Percentiles rank a stretch among this genome's conserved stretches.
These are phyloP conservation scores for Cryptosporidium ubiquitum DNA, from an alignment of 169 alveolate species.

Conservation along the genomic window DNA sequence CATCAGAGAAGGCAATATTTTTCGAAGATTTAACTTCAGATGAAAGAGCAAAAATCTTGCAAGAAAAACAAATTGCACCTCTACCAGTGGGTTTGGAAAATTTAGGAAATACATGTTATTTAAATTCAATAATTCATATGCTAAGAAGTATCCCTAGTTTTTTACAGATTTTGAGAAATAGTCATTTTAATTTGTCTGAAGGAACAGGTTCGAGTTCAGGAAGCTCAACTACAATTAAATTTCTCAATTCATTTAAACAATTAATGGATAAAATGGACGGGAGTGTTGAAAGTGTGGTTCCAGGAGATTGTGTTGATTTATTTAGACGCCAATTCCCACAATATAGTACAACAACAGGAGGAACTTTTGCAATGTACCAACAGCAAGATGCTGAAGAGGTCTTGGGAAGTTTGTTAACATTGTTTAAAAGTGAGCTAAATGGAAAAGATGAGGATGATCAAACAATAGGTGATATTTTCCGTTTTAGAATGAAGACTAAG, in stretches of 20 bases:
- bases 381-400: constrained; percentile 82
- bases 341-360: constrained; percentile 59
- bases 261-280: constrained; percentile 81
- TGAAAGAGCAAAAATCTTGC: constrained; percentile 88
- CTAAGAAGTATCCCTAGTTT: constrained; percentile 76
- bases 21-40: constrained; percentile 93
- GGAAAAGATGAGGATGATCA: constrained; percentile 56
- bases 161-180: constrained; percentile 29
- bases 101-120: constrained; percentile 95
- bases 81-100: constrained; percentile 92
- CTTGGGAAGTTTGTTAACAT: constrained; percentile 83
- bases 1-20: constrained; percentile 85
- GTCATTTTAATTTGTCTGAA: not conserved
- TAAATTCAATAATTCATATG: constrained; percentile 90
- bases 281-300: constrained; percentile 35
- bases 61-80: constrained; percentile 85
- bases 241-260: constrained; percentile 80
- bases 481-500: constrained; percentile 80
- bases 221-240: constrained; percentile 72
- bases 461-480: constrained; percentile 82
- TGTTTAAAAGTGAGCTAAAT: constrained; percentile 70
- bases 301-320: constrained; percentile 38
- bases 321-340: constrained; percentile 67
- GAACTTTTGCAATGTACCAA: constrained; percentile 66
- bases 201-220: constrained; percentile 1